Evolutionary conservation across 2,329 filamentous ascomycete species (phyloP).

Genomic region (Paraphaeosphaeria sporulosa): DNA sequence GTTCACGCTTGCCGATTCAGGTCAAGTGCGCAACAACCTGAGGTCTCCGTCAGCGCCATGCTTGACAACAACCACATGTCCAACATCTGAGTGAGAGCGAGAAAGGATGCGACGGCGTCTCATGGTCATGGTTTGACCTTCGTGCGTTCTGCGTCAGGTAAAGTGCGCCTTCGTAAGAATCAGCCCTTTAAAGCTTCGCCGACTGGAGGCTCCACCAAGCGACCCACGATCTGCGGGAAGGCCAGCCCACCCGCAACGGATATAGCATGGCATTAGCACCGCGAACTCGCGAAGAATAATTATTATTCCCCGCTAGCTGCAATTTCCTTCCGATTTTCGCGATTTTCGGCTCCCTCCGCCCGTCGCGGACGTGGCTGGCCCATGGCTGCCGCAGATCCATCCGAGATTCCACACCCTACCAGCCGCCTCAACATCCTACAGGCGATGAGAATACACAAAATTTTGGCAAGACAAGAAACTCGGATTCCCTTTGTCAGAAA

Average conservation of each 20-base stretch:
- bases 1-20: not conserved
- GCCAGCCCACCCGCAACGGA: not conserved
- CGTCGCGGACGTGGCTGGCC: too few species aligned
- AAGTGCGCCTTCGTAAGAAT: not conserved
- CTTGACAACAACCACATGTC: not conserved
- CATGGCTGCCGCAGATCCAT: too few species aligned
- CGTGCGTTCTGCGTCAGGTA: not conserved
- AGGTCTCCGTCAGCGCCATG: not conserved
- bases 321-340: too few species aligned
- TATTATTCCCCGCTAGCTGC: too few species aligned
- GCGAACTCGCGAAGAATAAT: too few species aligned
- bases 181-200: not conserved
- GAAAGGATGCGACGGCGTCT: not conserved
- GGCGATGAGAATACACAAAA: too few species aligned
- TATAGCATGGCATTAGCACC: not conserved
- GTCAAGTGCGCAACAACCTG: not conserved
- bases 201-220: not conserved
- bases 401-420: too few species aligned
- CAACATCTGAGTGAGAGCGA: not conserved
- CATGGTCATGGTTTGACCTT: not conserved
- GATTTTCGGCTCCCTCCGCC: too few species aligned
- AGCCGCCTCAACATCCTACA: too few species aligned
- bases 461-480: too few species aligned
- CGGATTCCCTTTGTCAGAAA: too few species aligned
- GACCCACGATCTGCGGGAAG: not conserved